Evolutionary conservation across 2,329 filamentous ascomycete genomes (phyloP).

Genomic region (Pyrenochaeta sp.): DNA sequence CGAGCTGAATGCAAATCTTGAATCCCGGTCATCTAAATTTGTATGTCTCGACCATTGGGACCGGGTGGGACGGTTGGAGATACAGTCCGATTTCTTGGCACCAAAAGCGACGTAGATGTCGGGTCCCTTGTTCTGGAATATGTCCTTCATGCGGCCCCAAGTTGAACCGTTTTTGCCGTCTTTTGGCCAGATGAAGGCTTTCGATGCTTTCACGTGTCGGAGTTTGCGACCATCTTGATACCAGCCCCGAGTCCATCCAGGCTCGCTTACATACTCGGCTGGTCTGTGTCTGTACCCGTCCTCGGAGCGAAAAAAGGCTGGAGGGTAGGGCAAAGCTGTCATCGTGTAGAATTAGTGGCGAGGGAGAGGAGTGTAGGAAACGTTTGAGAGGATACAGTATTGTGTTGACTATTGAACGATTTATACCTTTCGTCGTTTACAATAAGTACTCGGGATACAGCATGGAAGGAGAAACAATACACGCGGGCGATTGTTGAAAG

Average conservation of each 20-base stretch:
- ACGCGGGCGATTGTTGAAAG: neutral
- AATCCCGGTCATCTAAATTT: conserved; percentile 34
- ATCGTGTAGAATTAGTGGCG: conserved; percentile 2
- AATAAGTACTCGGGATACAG: neutral
- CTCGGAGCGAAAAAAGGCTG: conserved; percentile 5
- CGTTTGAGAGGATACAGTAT: neutral
- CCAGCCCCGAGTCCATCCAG: conserved; percentile 29
- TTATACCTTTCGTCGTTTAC: conserved; percentile 9
- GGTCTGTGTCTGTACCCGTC: conserved; percentile 22
- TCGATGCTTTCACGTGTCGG: conserved; percentile 40
- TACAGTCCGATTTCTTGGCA: conserved; percentile 49
- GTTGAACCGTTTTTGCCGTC: conserved; percentile 51
- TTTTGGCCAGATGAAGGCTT: conserved; percentile 56
- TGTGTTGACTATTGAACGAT: neutral
- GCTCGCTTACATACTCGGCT: conserved; percentile 30
- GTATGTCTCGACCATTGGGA: conserved; percentile 50
- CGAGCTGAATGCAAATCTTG: conserved; percentile 19
- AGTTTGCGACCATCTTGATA: conserved; percentile 31
- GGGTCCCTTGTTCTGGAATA: conserved; percentile 52
- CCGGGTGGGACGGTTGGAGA: conserved; percentile 48
- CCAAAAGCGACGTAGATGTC: conserved; percentile 56
- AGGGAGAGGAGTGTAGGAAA: neutral
- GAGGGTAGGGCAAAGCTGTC: neutral
- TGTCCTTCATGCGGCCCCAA: conserved; percentile 54
- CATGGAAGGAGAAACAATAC: neutral